Base-by-base conservation (phyloP, 495 filamentous ascomycete species). In the Apodospora peruviana region DNA sequence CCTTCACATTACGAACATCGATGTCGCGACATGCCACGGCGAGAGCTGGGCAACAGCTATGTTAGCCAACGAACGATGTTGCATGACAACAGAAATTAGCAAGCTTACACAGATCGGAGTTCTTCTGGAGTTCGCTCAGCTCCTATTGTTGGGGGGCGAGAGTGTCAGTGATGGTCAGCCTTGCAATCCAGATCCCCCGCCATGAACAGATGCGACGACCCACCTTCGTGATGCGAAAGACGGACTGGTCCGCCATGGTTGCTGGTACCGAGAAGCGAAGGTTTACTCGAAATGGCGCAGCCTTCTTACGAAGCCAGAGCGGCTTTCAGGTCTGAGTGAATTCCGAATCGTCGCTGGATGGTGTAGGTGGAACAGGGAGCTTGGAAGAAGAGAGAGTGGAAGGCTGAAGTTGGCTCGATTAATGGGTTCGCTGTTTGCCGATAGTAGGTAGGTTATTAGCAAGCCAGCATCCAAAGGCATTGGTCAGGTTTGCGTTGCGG, bases 1-100 rank as follows among this genome's bases (percentile, higher is more conserved):
- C 94, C 55, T 81, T 84, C 36, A 98, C 86, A 51, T 91, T 85
- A 25, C 90, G 85, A 41, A 96, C 84, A 66, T 98, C 89, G 48
- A 79, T 79, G 61, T 97, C 93, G 27, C 84, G 75, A 59, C 85
- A 95, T 32, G 83, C 83, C 47, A 96, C 88, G 16, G 90, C 87
- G 52, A 96, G 78, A 21, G 90, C 89, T 93, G 45, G 22, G 27
- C 20, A 59, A 41, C 4, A 9, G 21, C 12, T 35, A 24, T 8
- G 53, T 53, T 47, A 55, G 50, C 5, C 17, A 20, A 16, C 17
- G 16, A n/a, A 17, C 14, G 19, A 24, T 7, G 17, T 0, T 17
- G 18, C 19, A 44, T 11, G 40, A 40, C n/a, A 0, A 37, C 16
- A 41, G 22, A 34, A 24, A n/a, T 14, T 2, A 19, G 44, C 16